Percentiles rank a stretch among this genome's conserved stretches.
Conservation (phyloP, 225 moss, liverwort and hornwort genomes). For the Pleurozium schreberi region DNA sequence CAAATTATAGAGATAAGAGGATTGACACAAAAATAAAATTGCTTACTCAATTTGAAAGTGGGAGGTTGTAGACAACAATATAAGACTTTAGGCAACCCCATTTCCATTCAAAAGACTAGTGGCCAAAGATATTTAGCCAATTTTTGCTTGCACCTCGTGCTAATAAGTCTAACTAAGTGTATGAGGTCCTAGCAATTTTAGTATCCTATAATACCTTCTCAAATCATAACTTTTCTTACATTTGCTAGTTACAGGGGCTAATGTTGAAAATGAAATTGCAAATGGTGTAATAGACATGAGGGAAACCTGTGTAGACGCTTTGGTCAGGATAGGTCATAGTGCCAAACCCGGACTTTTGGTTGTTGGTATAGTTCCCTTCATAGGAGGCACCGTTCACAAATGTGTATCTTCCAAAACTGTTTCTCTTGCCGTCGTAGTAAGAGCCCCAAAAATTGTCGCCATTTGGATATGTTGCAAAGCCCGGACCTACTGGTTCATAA, state of each 20-base stretch:
- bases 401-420: constrained; percentile 47
- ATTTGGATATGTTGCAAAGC: constrained; percentile 50
- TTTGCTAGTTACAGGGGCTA: background rate
- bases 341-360: constrained; percentile 51
- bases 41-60: background rate
- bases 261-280: background rate
- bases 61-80: background rate
- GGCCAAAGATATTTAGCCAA: background rate
- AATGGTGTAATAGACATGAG: background rate
- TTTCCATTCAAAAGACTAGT: background rate
- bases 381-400: constrained; percentile 53
- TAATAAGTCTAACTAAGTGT: background rate
- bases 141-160: too few species aligned
- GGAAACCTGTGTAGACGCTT: constrained; percentile 46
- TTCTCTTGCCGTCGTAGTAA: constrained; percentile 39
- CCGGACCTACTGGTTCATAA: constrained; percentile 44
- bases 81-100: background rate
- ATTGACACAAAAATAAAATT: too few species aligned
- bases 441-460: constrained; percentile 68
- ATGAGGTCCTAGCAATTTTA: background rate
- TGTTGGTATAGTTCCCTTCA: constrained; percentile 52
- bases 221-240: background rate
- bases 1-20: background rate
- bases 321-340: constrained; percentile 54
- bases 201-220: background rate